Conservation (phyloP, 805 yeast genomes). For the Tetrapisispora fleetii region DNA sequence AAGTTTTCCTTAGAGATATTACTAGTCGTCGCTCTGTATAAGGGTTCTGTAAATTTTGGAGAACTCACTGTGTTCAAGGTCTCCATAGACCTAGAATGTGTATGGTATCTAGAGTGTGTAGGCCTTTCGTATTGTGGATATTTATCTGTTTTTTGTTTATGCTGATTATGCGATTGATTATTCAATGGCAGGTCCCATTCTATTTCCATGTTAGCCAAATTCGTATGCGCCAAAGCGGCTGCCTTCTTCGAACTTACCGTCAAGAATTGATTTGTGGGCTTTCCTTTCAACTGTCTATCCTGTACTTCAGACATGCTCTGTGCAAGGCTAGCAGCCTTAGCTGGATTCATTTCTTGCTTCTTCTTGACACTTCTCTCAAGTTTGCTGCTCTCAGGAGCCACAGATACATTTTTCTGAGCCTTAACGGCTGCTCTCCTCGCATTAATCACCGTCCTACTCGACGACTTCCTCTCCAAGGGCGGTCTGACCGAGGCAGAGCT, state of each 20-base stretch:
- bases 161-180: background rate
- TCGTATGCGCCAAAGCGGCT: conserved; percentile 18
- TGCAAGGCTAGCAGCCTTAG: background rate
- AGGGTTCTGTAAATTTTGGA: background rate
- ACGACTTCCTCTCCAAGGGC: background rate
- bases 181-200: conserved; percentile 5
- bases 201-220: conserved; percentile 6
- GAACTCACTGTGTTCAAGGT: background rate
- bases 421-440: background rate
- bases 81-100: background rate
- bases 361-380: background rate
- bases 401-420: background rate
- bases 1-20: background rate
- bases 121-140: background rate
- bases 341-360: background rate
- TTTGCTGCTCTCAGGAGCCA: too few species aligned
- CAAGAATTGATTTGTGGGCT: background rate
- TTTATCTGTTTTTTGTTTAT: background rate
- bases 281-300: background rate
- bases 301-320: background rate
- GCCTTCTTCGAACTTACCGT: conserved; percentile 11
- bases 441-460: background rate
- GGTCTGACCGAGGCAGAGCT: background rate
- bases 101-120: background rate
- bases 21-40: background rate